These are phyloP conservation scores for Colletotrichum sp. DNA, from an alignment of 2,329 filamentous ascomycete species.

Conservation along the genomic window DNA sequence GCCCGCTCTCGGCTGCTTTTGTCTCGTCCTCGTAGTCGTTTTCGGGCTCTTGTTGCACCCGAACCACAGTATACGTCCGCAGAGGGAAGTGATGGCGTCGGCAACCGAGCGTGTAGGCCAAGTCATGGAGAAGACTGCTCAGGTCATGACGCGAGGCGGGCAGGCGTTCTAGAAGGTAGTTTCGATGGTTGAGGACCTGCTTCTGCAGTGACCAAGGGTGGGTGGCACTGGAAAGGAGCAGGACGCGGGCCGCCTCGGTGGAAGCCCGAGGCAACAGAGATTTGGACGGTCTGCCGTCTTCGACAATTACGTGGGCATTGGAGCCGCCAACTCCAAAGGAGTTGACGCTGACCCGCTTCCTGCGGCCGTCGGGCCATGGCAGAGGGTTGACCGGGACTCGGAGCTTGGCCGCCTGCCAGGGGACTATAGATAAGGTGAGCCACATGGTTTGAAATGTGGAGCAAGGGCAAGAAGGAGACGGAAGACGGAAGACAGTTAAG, in stretches of 20 bases:
- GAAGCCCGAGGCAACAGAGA: background rate
- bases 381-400: constrained; percentile 30
- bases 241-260: background rate
- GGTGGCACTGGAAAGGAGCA: background rate
- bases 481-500: no score
- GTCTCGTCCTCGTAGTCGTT: background rate
- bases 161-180: background rate
- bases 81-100: constrained; percentile 17
- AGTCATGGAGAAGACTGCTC: constrained; percentile 3
- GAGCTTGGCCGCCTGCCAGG: constrained; percentile 22
- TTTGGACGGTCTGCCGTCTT: background rate
- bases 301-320: constrained; percentile 32
- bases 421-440: background rate
- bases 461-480: no score
- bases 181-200: background rate
- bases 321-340: constrained; percentile 38
- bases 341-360: constrained; percentile 30
- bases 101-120: constrained; percentile 21
- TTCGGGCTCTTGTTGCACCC: background rate
- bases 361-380: constrained; percentile 32
- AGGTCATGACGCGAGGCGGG: constrained; percentile 10
- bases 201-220: background rate
- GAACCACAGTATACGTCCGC: constrained; percentile 11
- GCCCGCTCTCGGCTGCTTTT: background rate
- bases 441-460: background rate